These are phyloP conservation scores for Xylogone sp. DNA, from an alignment of 2,329 filamentous ascomycete species.

Conservation along the genomic window DNA sequence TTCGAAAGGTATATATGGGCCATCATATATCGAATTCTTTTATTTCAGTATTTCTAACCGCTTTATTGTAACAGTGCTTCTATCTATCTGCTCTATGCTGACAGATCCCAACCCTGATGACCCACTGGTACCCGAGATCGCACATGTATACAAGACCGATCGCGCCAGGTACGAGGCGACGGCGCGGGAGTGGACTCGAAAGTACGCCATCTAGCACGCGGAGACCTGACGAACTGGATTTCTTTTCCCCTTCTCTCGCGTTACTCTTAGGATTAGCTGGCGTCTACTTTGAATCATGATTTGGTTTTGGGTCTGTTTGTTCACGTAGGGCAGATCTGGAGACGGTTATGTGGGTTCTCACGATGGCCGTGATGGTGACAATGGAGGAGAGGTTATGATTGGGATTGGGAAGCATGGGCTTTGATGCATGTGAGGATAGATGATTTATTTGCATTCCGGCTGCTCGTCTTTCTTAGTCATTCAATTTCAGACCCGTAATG, in stretches of 20 bases:
- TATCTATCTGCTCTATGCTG: constrained; percentile 99
- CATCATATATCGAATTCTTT: not conserved
- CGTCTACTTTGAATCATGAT: constrained; percentile 14
- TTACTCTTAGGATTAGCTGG: constrained; percentile 22
- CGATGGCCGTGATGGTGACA: not conserved
- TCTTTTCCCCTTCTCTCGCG: constrained; percentile 18
- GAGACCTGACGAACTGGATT: constrained; percentile 3
- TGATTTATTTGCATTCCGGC: not conserved
- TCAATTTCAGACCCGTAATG: not conserved
- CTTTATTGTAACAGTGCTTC: constrained; percentile 60
- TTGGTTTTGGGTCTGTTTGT: not conserved
- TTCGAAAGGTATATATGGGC: constrained; percentile 74
- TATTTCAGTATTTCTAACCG: constrained; percentile 3
- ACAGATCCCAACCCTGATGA: constrained; percentile 99
- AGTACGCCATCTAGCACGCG: constrained; percentile 83
- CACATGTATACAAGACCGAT: constrained; percentile 99
- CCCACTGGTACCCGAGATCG: constrained; percentile 96
- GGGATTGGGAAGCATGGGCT: not conserved
- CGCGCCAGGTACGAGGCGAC: constrained; percentile 93
- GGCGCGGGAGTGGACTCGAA: constrained; percentile 96
- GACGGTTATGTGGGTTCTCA: not conserved
- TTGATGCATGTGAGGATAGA: not conserved
- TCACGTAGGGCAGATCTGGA: not conserved
- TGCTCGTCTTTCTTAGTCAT: not conserved
- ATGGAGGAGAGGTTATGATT: not conserved